Evolutionary conservation across 2,329 filamentous ascomycete species (phyloP).

Genomic region (Hymenotorrendiella dingleyae): DNA sequence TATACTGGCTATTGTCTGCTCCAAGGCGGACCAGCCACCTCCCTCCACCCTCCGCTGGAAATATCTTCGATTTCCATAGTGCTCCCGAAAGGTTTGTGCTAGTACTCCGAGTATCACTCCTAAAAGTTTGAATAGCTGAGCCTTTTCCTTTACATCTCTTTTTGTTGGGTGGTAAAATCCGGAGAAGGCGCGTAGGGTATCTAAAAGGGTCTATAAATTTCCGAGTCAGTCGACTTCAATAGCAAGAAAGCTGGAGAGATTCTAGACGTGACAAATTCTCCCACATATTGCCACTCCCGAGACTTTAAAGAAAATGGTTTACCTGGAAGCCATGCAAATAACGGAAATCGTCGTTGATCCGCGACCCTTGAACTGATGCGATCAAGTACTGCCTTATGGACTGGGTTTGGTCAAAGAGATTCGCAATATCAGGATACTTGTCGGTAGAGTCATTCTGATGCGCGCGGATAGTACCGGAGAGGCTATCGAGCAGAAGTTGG

Average conservation of each 20-base stretch:
- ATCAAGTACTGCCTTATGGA: constrained; percentile 27
- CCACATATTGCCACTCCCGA: no score
- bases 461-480: constrained; percentile 32
- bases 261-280: no score
- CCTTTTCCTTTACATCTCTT: constrained; percentile 55
- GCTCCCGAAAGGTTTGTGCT: constrained; percentile 58
- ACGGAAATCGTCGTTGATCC: constrained; percentile 73
- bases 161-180: constrained; percentile 69
- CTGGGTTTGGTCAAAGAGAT: constrained; percentile 28
- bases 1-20: constrained; percentile 65
- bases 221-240: no score
- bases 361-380: constrained; percentile 40
- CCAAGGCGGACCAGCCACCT: constrained; percentile 72
- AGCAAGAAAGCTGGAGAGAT: no score
- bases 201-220: constrained; percentile 63
- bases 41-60: constrained; percentile 71
- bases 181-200: constrained; percentile 63
- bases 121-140: constrained; percentile 61
- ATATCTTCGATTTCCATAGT: constrained; percentile 82
- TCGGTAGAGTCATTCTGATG: constrained; percentile 8
- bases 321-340: constrained; percentile 74
- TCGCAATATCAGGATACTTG: constrained; percentile 29
- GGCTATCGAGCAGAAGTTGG: constrained; percentile 44
- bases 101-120: constrained; percentile 68
- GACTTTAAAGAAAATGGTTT: no score